Percentiles rank a stretch among this genome's conserved stretches.
Conservation (phyloP, 305 asterid species). For the Solanum hybrid region DNA sequence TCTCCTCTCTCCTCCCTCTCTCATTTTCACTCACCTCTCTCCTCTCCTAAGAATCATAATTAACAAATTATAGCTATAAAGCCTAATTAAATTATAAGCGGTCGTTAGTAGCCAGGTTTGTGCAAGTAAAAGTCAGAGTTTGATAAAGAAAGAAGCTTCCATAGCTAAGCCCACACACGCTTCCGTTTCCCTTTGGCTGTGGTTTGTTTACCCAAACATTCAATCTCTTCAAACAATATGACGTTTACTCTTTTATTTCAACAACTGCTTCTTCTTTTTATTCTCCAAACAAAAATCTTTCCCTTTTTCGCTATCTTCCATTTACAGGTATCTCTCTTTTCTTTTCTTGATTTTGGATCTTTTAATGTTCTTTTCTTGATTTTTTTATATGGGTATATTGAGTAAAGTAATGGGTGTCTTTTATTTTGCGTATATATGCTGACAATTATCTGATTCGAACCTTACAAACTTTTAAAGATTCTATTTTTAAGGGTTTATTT, state of each 20-base stretch:
- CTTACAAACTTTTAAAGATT: background rate
- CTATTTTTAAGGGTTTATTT: background rate
- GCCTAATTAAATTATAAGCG: background rate
- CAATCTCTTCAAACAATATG: background rate
- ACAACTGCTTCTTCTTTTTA: background rate
- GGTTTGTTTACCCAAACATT: slow-evolving; percentile 1
- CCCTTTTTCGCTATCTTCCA: background rate
- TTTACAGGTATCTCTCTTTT: slow-evolving; percentile 4
- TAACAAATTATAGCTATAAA: no score
- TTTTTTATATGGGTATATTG: background rate
- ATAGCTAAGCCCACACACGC: background rate
- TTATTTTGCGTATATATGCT: background rate
- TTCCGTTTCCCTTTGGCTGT: background rate
- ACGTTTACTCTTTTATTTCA: background rate
- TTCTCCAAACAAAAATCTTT: background rate
- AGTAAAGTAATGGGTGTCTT: background rate
- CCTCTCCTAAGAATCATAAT: no score
- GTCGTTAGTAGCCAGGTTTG: background rate
- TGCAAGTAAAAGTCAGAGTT: background rate
- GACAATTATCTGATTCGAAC: background rate
- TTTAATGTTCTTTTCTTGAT: background rate
- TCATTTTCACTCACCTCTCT: background rate
- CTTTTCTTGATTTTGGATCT: background rate
- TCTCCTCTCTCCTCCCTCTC: no score
- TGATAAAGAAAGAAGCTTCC: background rate